Evolutionary conservation across 2,329 filamentous ascomycete genomes (phyloP), one percentile per base, ranked within the genome.

Genomic region (Exophiala sp.): DNA sequence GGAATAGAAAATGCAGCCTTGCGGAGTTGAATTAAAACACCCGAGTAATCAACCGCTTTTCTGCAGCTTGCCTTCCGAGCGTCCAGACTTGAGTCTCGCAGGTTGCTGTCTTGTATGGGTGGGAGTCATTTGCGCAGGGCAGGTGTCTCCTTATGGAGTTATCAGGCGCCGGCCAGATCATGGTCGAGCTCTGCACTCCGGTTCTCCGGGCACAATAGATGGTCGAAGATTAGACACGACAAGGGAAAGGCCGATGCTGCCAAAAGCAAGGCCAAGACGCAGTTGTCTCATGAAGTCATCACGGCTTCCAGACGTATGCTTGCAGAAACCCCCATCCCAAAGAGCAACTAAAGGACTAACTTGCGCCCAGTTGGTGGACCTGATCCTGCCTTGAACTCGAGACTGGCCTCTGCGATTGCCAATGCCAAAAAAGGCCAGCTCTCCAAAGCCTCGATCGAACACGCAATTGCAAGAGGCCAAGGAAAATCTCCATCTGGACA

Each of bases 181-280:
- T 58, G 52, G 38, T 58, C 53, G 34, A 58, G 53, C 42, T 39
- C 44, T 19, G 22, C 49, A 5, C 16, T 37, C 27, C 44, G 49
- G 21, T 24, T 16, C 3, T 83, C 85, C 19, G 89, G 89, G 11
- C 89, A 95, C 70, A 95, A 85, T 68, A 86, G 89, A 66, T 98
- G 93, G 93, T 89, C 88, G 50, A 95, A 93, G 64, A 97, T 96
- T 70, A 87, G 85, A 65, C 93, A 97, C 68, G 88, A 93, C 68
- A 98, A 98, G 69, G 89, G 85, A 44, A 87, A 84, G 55, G 85
- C 83, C 50, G 93, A 98, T 67, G 68, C 66, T 50, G 66, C 83
- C 60, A 95, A 90, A 69, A 88, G 82, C 68, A 78, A 77, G 37
- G 76, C 83, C 60, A 83, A 89, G 23, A 79, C 77, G 40, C 68